These are phyloP conservation scores for Proliferodiscus dingleyae DNA, from an alignment of 2,329 filamentous ascomycete species.

Conservation along the genomic window DNA sequence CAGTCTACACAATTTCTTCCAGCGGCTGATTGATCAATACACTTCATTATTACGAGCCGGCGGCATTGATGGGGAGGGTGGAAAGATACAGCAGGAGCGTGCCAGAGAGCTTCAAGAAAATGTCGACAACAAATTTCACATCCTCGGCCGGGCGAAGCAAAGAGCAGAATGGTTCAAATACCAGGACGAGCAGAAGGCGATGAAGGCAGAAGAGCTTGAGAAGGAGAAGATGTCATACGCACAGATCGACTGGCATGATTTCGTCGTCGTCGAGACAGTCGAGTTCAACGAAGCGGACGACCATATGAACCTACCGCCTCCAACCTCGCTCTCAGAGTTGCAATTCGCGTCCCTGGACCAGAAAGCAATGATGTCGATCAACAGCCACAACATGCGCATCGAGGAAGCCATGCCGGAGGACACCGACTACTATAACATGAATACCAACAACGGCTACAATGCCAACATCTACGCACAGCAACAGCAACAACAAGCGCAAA, in stretches of 20 bases:
- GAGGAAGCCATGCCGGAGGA: slow-evolving; percentile 93
- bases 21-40: slow-evolving; percentile 89
- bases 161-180: slow-evolving; percentile 83
- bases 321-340: slow-evolving; percentile 83
- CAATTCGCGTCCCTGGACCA: slow-evolving; percentile 94
- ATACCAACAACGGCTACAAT: no score
- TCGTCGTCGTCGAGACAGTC: slow-evolving; percentile 92
- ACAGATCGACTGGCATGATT: slow-evolving; percentile 97
- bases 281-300: slow-evolving; percentile 88
- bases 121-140: slow-evolving; percentile 70
- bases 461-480: no score
- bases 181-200: slow-evolving; percentile 78
- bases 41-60: slow-evolving; percentile 68
- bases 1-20: slow-evolving; percentile 94
- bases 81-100: slow-evolving; percentile 67
- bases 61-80: slow-evolving; percentile 55
- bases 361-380: slow-evolving; percentile 84
- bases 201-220: slow-evolving; percentile 83
- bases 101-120: slow-evolving; percentile 70
- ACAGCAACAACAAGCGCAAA: slow-evolving; percentile 30
- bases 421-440: slow-evolving; percentile 53
- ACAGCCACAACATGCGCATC: slow-evolving; percentile 70
- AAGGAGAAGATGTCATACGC: slow-evolving; percentile 71
- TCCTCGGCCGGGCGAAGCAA: slow-evolving; percentile 76
- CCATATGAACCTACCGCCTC: slow-evolving; percentile 77